Evolutionary conservation across 2,329 filamentous ascomycete genomes (phyloP).

Genomic region (Thielaviopsis ethacetica): DNA sequence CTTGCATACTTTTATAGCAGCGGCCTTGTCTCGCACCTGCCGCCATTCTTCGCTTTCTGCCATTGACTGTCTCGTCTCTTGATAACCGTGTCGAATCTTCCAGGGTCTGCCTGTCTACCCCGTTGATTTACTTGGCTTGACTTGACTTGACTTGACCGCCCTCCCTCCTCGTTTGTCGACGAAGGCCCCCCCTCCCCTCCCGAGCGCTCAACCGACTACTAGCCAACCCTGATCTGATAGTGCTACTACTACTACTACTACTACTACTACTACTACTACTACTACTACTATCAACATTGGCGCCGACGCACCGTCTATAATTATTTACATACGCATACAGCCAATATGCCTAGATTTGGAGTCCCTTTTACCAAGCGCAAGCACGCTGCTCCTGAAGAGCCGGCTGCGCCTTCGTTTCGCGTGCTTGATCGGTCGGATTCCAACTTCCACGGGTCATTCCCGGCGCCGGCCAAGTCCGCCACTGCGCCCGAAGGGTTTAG

Average conservation of each 20-base stretch:
- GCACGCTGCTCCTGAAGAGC: conserved; percentile 38
- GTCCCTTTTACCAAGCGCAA: conserved; percentile 43
- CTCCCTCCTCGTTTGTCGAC: conserved; percentile 6
- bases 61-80: not conserved
- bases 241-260: too few relatives aligned
- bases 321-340: conserved; percentile 10
- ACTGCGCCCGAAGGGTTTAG: conserved; percentile 27
- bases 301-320: conserved; percentile 10
- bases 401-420: conserved; percentile 37
- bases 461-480: conserved; percentile 14
- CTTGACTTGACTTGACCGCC: not conserved
- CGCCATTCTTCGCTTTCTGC: not conserved
- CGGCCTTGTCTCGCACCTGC: too few relatives aligned
- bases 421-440: conserved; percentile 37
- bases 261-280: too few relatives aligned
- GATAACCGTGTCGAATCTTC: not conserved
- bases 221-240: not conserved
- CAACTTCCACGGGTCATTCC: not conserved
- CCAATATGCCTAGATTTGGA: conserved; percentile 46
- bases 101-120: not conserved
- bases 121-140: not conserved
- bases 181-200: too few relatives aligned
- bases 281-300: too few relatives aligned
- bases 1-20: not conserved
- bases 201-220: not conserved